Percentiles rank a stretch among this genome's conserved stretches.
These are phyloP conservation scores for Brassica nigra DNA, from an alignment of 345 rosid genomes.

Conservation along the genomic window DNA sequence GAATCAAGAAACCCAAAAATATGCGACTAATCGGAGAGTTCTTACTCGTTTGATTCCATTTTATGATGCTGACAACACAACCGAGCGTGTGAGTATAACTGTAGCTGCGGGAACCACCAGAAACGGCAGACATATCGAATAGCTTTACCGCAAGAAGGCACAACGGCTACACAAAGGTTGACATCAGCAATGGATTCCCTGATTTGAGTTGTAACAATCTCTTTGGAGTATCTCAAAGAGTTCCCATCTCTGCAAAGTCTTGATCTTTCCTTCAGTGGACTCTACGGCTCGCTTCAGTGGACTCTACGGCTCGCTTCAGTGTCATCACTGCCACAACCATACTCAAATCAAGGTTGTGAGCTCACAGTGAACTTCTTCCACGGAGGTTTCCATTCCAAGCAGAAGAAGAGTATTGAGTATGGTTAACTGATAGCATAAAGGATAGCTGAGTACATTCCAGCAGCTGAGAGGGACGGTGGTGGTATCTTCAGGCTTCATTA, in stretches of 20 bases:
- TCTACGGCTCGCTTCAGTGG: constrained; percentile 50
- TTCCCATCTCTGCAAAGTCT: constrained; percentile 51
- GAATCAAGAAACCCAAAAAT: background rate
- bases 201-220: constrained; percentile 68
- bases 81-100: too few species aligned
- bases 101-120: background rate
- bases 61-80: background rate
- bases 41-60: background rate
- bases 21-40: background rate
- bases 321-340: constrained; percentile 54
- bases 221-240: constrained; percentile 45
- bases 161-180: constrained; percentile 32
- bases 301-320: constrained; percentile 51
- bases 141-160: too few species aligned
- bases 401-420: too few species aligned
- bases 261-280: constrained; percentile 52
- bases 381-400: constrained; percentile 43
- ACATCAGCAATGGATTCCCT: constrained; percentile 20
- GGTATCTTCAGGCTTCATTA: too few species aligned
- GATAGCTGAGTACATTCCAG: too few species aligned
- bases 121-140: background rate
- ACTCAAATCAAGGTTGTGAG: constrained; percentile 36
- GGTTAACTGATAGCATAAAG: too few species aligned
- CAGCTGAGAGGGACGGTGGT: too few species aligned
- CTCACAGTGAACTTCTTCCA: constrained; percentile 58